These are phyloP conservation scores for Trichophyton benhamiae DNA, from an alignment of 2,329 filamentous ascomycete species.

Conservation along the genomic window DNA sequence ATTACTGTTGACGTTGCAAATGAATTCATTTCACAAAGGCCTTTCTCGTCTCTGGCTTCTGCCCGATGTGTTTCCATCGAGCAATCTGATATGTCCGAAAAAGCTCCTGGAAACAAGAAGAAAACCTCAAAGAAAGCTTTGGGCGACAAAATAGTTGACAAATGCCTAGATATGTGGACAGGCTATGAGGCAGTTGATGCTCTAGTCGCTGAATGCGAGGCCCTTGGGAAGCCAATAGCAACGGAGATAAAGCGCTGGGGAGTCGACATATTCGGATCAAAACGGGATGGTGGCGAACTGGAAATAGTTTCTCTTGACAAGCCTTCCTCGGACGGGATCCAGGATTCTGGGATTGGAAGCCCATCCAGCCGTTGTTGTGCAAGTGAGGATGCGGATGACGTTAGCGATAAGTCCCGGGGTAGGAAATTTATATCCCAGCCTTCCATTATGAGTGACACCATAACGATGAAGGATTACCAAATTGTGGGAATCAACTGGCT, in stretches of 20 bases:
- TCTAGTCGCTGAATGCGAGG: constrained; percentile 64
- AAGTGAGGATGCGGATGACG: constrained; percentile 38
- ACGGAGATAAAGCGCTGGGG: constrained; percentile 57
- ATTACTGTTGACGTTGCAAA: constrained; percentile 58
- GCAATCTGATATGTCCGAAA: constrained; percentile 13
- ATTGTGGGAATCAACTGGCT: constrained; percentile 93
- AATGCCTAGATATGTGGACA: constrained; percentile 58
- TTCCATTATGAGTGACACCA: constrained; percentile 58
- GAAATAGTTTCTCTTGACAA: constrained; percentile 45
- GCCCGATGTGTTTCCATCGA: constrained; percentile 51
- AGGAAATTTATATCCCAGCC: constrained; percentile 53
- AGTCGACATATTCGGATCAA: constrained; percentile 49
- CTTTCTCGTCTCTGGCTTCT: constrained; percentile 55
- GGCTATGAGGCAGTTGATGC: constrained; percentile 75
- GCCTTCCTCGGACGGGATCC: constrained; percentile 28
- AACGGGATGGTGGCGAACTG: constrained; percentile 46
- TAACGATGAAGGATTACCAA: constrained; percentile 84
- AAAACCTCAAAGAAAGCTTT: constrained; percentile 42
- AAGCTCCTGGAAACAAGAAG: constrained; percentile 33
- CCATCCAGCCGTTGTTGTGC: constrained; percentile 35
- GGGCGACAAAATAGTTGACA: constrained; percentile 55
- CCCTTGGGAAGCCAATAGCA: constrained; percentile 54
- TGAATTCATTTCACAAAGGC: constrained; percentile 58
- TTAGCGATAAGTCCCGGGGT: constrained; percentile 26
- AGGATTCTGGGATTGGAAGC: constrained; percentile 58